Conservation (phyloP, 1,284 basidiomycete genomes). For the Coniophora puteana region DNA sequence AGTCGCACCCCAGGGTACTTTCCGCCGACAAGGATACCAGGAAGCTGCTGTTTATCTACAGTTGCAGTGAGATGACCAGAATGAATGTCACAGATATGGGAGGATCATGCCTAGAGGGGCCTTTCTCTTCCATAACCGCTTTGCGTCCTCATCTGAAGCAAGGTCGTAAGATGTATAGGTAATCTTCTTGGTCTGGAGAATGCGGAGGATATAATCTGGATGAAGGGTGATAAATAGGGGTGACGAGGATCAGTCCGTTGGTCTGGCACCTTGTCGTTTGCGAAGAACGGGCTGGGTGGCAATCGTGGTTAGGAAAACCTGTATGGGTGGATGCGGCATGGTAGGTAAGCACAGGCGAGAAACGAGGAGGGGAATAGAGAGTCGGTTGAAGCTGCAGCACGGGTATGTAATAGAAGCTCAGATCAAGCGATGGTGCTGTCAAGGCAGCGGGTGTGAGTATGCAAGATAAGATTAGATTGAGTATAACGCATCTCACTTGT, state of each 20-base stretch:
- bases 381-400: background rate
- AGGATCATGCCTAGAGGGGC: slow-evolving; percentile 54
- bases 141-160: slow-evolving; percentile 77
- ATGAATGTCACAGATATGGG: slow-evolving; percentile 3
- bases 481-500: background rate
- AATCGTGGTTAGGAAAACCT: slow-evolving; percentile 81
- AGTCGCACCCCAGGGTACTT: slow-evolving; percentile 56
- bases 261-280: slow-evolving; percentile 59
- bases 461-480: background rate
- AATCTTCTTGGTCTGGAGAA: slow-evolving; percentile 79
- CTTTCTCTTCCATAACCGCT: slow-evolving; percentile 74
- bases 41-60: slow-evolving; percentile 73
- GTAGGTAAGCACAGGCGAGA: too few relatives aligned
- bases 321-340: slow-evolving; percentile 76
- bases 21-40: slow-evolving; percentile 74
- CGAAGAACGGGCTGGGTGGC: slow-evolving; percentile 72
- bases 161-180: slow-evolving; percentile 76
- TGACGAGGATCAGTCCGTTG: background rate
- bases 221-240: slow-evolving; percentile 3
- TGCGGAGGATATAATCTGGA: slow-evolving; percentile 69
- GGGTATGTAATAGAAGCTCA: background rate
- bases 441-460: too few relatives aligned
- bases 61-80: background rate
- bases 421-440: background rate
- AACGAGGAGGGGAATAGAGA: slow-evolving; percentile 5